phyloP scores from a whole-genome alignment of 2,329 filamentous ascomycete species.

The Sphaerulina musiva region DNA sequence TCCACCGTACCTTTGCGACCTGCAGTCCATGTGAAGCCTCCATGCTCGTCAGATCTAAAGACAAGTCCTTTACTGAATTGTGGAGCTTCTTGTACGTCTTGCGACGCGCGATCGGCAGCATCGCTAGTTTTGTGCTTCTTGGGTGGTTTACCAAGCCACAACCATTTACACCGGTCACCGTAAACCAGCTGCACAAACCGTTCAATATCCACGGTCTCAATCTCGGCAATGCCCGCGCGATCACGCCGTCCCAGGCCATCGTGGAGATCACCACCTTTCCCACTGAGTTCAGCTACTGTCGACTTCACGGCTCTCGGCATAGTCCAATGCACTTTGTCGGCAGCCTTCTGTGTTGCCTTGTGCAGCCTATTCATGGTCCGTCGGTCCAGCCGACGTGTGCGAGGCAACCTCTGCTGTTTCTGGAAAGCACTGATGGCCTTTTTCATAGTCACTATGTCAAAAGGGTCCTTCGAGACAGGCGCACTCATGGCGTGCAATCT shows the following conservation, averaged over 20 bases:
- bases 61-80: slow-evolving; percentile 36
- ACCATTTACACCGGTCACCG: slow-evolving; percentile 82
- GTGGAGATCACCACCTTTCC: slow-evolving; percentile 89
- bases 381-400: slow-evolving; percentile 72
- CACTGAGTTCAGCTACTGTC: slow-evolving; percentile 85
- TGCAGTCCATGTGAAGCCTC: slow-evolving; percentile 41
- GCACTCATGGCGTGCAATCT: slow-evolving; percentile 77
- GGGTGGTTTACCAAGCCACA: slow-evolving; percentile 85
- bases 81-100: slow-evolving; percentile 15
- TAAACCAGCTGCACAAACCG: slow-evolving; percentile 69
- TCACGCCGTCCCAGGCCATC: slow-evolving; percentile 82
- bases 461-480: slow-evolving; percentile 82
- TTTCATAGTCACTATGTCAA: slow-evolving; percentile 76
- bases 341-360: slow-evolving; percentile 79
- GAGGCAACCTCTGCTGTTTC: slow-evolving; percentile 74
- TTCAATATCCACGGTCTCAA: slow-evolving; percentile 87
- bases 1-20: slow-evolving; percentile 47
- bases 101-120: slow-evolving; percentile 4
- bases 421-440: slow-evolving; percentile 83
- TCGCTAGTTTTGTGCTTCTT: slow-evolving; percentile 43
- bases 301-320: slow-evolving; percentile 93
- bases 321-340: slow-evolving; percentile 81
- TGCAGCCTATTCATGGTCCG: slow-evolving; percentile 77
- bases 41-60: slow-evolving; percentile 54
- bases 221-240: slow-evolving; percentile 82